phyloP scores from a whole-genome alignment of 306 rosid genomes.

The Inga oerstediana region DNA sequence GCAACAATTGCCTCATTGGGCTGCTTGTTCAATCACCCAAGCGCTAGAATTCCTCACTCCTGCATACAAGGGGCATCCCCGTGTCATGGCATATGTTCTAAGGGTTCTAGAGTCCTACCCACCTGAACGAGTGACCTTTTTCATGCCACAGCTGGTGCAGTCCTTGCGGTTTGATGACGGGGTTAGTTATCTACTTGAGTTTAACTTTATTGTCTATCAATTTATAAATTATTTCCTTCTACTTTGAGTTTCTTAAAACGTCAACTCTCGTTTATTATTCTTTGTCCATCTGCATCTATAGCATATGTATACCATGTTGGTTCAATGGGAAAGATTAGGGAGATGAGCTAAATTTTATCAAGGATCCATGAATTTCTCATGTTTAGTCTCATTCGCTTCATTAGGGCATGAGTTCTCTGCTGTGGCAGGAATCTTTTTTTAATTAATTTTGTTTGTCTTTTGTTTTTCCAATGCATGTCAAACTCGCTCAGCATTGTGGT shows the following conservation, averaged over 20 bases:
- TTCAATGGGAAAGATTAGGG: background rate
- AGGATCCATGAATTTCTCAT: background rate
- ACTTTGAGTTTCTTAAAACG: slow-evolving; percentile 22
- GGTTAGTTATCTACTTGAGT: slow-evolving; percentile 58
- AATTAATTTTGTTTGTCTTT: slow-evolving; percentile 1
- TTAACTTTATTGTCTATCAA: slow-evolving; percentile 24
- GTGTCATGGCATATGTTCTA: slow-evolving; percentile 97
- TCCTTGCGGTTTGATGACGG: slow-evolving; percentile 93
- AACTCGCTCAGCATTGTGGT: background rate
- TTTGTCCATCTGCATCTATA: slow-evolving; percentile 22
- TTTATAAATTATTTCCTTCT: slow-evolving; percentile 17
- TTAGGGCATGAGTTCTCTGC: background rate
- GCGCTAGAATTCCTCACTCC: slow-evolving; percentile 96
- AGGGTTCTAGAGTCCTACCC: slow-evolving; percentile 98
- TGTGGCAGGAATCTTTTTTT: background rate
- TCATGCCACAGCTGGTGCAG: slow-evolving; percentile 98
- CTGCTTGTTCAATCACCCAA: slow-evolving; percentile 96
- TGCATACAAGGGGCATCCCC: slow-evolving; percentile 94
- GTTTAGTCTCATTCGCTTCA: slow-evolving; percentile 15
- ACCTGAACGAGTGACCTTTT: slow-evolving; percentile 89
- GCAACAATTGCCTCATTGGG: slow-evolving; percentile 99
- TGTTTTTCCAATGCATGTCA: slow-evolving; percentile 5
- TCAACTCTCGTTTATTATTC: slow-evolving; percentile 9
- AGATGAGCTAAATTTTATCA: background rate
- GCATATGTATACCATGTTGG: slow-evolving; percentile 14